phyloP scores from a whole-genome alignment of 2,329 filamentous ascomycete genomes.

The Hypoxylon sp. region DNA sequence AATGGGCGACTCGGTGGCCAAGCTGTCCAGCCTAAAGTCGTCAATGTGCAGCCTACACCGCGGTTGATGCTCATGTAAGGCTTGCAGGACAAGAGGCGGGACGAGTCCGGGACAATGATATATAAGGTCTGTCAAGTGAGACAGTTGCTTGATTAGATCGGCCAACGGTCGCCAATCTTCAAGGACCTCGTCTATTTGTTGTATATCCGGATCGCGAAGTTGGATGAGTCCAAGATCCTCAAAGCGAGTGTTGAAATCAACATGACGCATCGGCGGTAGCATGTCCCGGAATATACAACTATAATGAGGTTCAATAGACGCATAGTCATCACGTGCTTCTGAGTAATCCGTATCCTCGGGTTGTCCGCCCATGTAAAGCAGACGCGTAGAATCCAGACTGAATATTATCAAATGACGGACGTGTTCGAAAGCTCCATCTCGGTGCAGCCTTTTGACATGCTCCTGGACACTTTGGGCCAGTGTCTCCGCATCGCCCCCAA shows the following conservation, averaged over 20 bases:
- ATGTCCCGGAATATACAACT: too few relatives aligned
- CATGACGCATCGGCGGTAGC: background rate
- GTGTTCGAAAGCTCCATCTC: background rate
- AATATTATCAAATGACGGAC: slow-evolving; percentile 27
- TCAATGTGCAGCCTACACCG: slow-evolving; percentile 26
- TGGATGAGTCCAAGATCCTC: background rate
- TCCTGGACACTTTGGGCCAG: background rate
- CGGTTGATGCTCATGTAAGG: slow-evolving; percentile 16
- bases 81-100: slow-evolving; percentile 14
- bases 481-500: background rate
- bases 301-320: background rate
- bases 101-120: slow-evolving; percentile 16
- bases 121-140: slow-evolving; percentile 14
- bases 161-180: slow-evolving; percentile 18
- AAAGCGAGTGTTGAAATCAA: slow-evolving; percentile 11
- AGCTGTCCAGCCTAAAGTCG: slow-evolving; percentile 10
- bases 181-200: background rate
- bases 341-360: too few relatives aligned
- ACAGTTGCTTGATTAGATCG: slow-evolving; percentile 10
- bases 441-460: background rate
- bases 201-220: too few relatives aligned
- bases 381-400: background rate
- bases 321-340: background rate
- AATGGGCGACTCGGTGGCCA: background rate
- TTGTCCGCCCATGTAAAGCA: background rate